Evolutionary conservation across 2,329 filamentous ascomycete genomes (phyloP), one percentile per base, ranked within the genome.

Genomic region (Pseudocercospora musae): DNA sequence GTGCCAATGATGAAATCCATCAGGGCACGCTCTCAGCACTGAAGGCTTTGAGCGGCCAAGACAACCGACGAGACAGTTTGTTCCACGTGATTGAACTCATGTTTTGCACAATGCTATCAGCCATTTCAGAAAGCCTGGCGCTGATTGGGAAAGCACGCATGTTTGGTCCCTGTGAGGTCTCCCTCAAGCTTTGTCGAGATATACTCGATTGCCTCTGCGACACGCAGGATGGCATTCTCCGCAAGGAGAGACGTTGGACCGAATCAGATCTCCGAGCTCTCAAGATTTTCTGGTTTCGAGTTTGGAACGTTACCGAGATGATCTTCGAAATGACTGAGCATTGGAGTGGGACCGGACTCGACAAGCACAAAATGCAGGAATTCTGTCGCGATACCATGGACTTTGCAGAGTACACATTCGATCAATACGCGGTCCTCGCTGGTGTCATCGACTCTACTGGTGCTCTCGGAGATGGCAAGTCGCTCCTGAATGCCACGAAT

Each of bases 371-470:
- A 58, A 93, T 99, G 91, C 89, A 92, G 70, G 88, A 96, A 61
- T 97, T 98, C 71, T 97, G 93, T 73, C 88, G 95, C 68, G 92
- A 96, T 73, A 90, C 91, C 13, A 99, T 99, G 86, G 92, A 98
- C 70, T 90, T 96, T 72, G 93, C 94, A 0, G 91, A 96, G 72
- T 84, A 85, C 37, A 83, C 96, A 1, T 90, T 98, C 72, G 88
- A 91, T 44, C 88, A 96, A 69, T 95, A 96, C 74, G 88, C 87
- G 56, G 84, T 97, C 62, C 87, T 99, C 66, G 86, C 91, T 1
- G 89, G 88, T 50, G 89, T 90, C 11, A 76, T 92, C 60, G 78
- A 78, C 48, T 18, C 48, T 23, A 78, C 79, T 57, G 21, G 18
- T 54, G n/a, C 27, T 21, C 18, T 29, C 76, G 64, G 72, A 70